phyloP scores from a whole-genome alignment of 176 grass and related monocot genomes.

The Zea luxurians region DNA sequence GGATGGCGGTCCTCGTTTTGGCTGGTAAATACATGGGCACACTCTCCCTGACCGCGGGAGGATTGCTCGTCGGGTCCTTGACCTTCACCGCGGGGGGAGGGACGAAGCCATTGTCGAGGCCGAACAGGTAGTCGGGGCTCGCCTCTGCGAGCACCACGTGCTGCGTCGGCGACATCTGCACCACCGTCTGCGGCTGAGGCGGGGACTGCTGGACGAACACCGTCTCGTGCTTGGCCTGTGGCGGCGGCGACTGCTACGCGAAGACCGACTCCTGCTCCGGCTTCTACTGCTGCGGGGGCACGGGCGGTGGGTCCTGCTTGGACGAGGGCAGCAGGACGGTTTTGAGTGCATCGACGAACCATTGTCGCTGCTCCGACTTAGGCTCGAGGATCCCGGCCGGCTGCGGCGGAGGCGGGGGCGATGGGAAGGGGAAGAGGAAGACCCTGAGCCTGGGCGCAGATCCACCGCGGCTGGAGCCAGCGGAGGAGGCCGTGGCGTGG shows the following conservation, averaged over 20 bases:
- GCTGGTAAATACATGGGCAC: slow-evolving; percentile 53
- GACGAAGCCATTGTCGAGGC: slow-evolving; percentile 72
- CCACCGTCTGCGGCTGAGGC: slow-evolving; percentile 1
- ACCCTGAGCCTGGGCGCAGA: slow-evolving; percentile 64
- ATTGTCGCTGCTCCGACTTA: slow-evolving; percentile 67
- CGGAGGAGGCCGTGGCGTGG: too few species aligned
- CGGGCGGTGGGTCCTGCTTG: slow-evolving; percentile 31
- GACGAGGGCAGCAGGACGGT: slow-evolving; percentile 1
- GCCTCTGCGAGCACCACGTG: not conserved
- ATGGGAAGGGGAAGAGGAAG: slow-evolving; percentile 83
- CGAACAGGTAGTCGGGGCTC: slow-evolving; percentile 78
- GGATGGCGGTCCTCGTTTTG: slow-evolving; percentile 50
- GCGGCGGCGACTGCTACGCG: too few species aligned
- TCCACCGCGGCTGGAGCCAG: slow-evolving; percentile 35
- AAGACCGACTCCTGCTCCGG: not conserved
- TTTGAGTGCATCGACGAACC: slow-evolving; percentile 84
- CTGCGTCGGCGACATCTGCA: not conserved
- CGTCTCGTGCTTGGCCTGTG: too few species aligned
- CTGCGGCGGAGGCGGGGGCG: slow-evolving; percentile 37
- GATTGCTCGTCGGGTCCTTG: slow-evolving; percentile 51
- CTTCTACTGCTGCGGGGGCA: slow-evolving; percentile 18
- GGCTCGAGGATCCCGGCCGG: slow-evolving; percentile 54
- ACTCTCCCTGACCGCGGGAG: slow-evolving; percentile 36
- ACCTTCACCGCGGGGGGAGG: slow-evolving; percentile 81
- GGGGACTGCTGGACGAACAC: slow-evolving; percentile 27